A percentile compares a stretch with the other conserved stretches of the same genome.
phyloP scores from a whole-genome alignment of 1,139 yeast genomes.

The Hansenula sp. region DNA sequence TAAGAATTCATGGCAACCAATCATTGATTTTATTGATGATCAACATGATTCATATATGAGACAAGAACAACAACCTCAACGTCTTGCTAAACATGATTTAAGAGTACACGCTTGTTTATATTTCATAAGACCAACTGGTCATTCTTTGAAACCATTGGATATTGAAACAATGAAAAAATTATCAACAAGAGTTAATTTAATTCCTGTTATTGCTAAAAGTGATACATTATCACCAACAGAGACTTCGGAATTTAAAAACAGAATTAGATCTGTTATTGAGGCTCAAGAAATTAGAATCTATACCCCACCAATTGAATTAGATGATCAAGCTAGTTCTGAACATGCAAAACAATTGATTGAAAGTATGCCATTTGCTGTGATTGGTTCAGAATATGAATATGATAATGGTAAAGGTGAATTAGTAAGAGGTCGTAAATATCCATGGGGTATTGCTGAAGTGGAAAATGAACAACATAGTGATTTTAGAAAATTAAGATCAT shows the following conservation, averaged over 20 bases:
- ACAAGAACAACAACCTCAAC: slow-evolving; percentile 92
- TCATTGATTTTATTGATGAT: slow-evolving; percentile 91
- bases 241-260: slow-evolving; percentile 72
- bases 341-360: slow-evolving; percentile 82
- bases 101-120: slow-evolving; percentile 95
- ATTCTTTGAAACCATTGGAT: slow-evolving; percentile 88
- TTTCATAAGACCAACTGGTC: slow-evolving; percentile 96
- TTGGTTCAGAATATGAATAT: slow-evolving; percentile 87
- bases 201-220: slow-evolving; percentile 93
- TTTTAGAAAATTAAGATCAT: slow-evolving; percentile 84
- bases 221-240: slow-evolving; percentile 88
- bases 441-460: slow-evolving; percentile 97
- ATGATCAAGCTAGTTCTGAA: slow-evolving; percentile 72
- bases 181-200: slow-evolving; percentile 83
- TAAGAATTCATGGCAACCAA: slow-evolving; percentile 89
- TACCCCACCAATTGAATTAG: slow-evolving; percentile 77
- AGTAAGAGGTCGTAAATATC: slow-evolving; percentile 89
- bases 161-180: slow-evolving; percentile 89
- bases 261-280: slow-evolving; percentile 86
- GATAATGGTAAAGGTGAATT: slow-evolving; percentile 71
- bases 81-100: slow-evolving; percentile 68
- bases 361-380: slow-evolving; percentile 89
- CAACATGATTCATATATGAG: slow-evolving; percentile 94
- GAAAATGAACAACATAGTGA: slow-evolving; percentile 96
- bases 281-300: slow-evolving; percentile 90